Evolutionary conservation across 2,329 filamentous ascomycete species (phyloP), one percentile per base, ranked within the genome.

Genomic region (Amphichorda felina): DNA sequence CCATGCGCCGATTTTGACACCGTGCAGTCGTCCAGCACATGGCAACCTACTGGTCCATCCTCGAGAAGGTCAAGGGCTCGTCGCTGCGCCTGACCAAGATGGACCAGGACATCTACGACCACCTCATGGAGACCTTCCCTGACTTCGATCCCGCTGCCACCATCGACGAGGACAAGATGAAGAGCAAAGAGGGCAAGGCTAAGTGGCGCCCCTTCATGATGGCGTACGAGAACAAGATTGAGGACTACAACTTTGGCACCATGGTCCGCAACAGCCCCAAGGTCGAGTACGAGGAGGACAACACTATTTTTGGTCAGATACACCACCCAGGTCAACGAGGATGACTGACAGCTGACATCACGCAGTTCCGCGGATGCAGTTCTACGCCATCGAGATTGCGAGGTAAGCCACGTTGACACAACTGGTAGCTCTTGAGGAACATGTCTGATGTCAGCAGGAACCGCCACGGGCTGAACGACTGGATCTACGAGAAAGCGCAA

Each of bases 161-260:
- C 9, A 80, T 98, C 44, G 61, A 94, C 55, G 91, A 98, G 64
- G 81, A 94, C 47, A 70, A 83, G 49, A 95, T 98, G 89, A 98
- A 98, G 79, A 95, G 85, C 72, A 93, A 94, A 66, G 62, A 67
- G 11, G 89, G 89, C 55, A 98, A 98, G 69, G 86, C 93, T 62
- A 73, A 74, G 55, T 98, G 91, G 91, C 78, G 91, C 50, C 83
- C 82, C 45, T 98, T 95, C 64, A 82, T 95, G 73, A 88, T 82
- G 70, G 67, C 71, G 42, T 98, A 95, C 58, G 87, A 96, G 64
- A 88, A 94, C 61, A 89, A 75, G 61, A 68, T 98, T n/a, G 82
- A 91, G 43, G 93, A 98, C 61, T 98, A 79, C 70, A 98, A 95
- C 68, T 98, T 95, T 59, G 91, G 91, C 38, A 95, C 91, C 24